Conservation (phyloP, 805 yeast species). For the Spathaspora passalidarum region DNA sequence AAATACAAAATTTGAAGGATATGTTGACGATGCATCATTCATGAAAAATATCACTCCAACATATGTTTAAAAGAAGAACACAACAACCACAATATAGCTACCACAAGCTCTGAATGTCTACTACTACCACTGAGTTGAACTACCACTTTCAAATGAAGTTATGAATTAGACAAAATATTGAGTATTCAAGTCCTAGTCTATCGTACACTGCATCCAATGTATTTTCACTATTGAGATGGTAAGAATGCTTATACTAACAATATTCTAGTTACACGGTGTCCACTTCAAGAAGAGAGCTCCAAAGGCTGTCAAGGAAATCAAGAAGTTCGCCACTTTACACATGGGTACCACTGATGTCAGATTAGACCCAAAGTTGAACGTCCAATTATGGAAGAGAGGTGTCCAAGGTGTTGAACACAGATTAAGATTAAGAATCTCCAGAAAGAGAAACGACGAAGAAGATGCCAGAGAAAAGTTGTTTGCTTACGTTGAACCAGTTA, state of each 20-base stretch:
- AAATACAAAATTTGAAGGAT: no score
- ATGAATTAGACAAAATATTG: no score
- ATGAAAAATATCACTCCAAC: no score
- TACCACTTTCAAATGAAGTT: no score
- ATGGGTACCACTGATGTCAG: conserved; percentile 99
- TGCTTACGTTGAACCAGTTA: conserved; percentile 97
- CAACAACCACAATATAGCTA: no score
- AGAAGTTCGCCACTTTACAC: conserved; percentile 97
- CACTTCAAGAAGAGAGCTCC: conserved; percentile 99
- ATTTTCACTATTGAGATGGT: no score
- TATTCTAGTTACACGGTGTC: conserved; percentile 85
- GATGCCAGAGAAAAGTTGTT: conserved; percentile 96
- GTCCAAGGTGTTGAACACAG: conserved; percentile 98
- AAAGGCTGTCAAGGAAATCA: conserved; percentile 98
- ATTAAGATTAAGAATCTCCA: conserved; percentile 97
- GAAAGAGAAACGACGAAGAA: conserved; percentile 99
- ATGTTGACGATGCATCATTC: no score
- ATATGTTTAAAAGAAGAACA: no score
- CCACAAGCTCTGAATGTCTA: no score
- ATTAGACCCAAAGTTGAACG: conserved; percentile 97
- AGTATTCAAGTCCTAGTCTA: no score
- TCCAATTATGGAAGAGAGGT: conserved; percentile 99
- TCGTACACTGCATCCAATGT: no score
- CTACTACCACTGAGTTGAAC: no score
- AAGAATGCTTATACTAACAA: conserved; percentile 39